Conservation (phyloP, 2,329 filamentous ascomycete genomes). For the Elsinoe arachidis region DNA sequence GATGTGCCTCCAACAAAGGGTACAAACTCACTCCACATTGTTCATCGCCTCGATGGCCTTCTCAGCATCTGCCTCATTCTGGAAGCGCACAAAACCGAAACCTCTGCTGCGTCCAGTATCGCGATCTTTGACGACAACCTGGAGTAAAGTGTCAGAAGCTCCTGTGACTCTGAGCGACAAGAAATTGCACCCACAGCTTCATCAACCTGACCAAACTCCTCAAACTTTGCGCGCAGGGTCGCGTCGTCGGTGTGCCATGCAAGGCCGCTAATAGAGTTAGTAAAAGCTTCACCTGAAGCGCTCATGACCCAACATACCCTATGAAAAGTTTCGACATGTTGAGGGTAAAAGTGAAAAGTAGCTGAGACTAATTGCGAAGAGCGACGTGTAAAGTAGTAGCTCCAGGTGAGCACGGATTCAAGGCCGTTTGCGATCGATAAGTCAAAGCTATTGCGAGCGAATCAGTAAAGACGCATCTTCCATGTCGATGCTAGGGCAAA, state of each 20-base stretch:
- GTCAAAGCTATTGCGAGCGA: not conserved
- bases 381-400: not conserved
- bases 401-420: not conserved
- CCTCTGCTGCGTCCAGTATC: conserved; percentile 94
- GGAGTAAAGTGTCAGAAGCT: conserved; percentile 15
- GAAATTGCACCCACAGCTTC: conserved; percentile 68
- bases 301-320: conserved; percentile 48
- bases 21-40: conserved; percentile 67
- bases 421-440: conserved; percentile 4
- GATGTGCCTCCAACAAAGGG: not conserved
- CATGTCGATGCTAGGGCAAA: not conserved
- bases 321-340: conserved; percentile 90
- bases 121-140: conserved; percentile 97
- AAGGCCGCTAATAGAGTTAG: conserved; percentile 59
- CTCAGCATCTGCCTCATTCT: conserved; percentile 65
- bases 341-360: conserved; percentile 3
- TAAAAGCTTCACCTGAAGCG: not conserved
- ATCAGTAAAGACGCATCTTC: not conserved
- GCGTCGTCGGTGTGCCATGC: conserved; percentile 95
- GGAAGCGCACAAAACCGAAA: conserved; percentile 92
- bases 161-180: conserved; percentile 16
- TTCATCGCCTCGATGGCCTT: conserved; percentile 72
- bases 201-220: conserved; percentile 81
- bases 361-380: not conserved
- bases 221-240: conserved; percentile 81